Evolutionary conservation across 179 eudicot genomes (phyloP).

Genomic region (Heliamphora pulchella): DNA sequence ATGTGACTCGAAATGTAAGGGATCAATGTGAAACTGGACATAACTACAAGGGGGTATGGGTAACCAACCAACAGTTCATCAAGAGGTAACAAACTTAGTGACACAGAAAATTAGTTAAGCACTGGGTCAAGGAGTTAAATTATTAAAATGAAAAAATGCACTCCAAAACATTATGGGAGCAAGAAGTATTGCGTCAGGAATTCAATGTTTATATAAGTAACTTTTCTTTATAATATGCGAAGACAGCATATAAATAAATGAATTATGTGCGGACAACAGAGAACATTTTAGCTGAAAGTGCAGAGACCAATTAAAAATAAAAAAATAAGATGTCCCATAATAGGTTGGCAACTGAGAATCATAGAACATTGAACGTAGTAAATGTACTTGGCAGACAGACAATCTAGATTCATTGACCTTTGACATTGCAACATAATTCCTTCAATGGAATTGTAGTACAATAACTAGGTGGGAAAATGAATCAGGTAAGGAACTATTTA

Average conservation of each 20-base stretch:
- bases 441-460: neutral
- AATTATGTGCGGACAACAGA: neutral
- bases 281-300: neutral
- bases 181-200: neutral
- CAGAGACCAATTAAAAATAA: neutral
- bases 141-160: neutral
- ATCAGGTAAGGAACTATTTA: neutral
- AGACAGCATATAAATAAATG: neutral
- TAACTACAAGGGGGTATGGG: neutral
- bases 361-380: neutral
- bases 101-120: neutral
- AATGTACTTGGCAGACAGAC: neutral
- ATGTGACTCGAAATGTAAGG: neutral
- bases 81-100: neutral
- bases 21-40: neutral
- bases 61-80: neutral
- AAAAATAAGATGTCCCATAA: neutral
- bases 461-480: slow-evolving; percentile 3
- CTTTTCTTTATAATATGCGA: neutral
- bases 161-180: neutral
- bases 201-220: neutral
- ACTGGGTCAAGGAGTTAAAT: neutral
- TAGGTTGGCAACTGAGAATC: neutral
- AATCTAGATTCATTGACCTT: neutral
- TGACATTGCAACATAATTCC: slow-evolving; percentile 2